Conservation (phyloP, 495 filamentous ascomycete genomes). For the Bacidia gigantensis region DNA sequence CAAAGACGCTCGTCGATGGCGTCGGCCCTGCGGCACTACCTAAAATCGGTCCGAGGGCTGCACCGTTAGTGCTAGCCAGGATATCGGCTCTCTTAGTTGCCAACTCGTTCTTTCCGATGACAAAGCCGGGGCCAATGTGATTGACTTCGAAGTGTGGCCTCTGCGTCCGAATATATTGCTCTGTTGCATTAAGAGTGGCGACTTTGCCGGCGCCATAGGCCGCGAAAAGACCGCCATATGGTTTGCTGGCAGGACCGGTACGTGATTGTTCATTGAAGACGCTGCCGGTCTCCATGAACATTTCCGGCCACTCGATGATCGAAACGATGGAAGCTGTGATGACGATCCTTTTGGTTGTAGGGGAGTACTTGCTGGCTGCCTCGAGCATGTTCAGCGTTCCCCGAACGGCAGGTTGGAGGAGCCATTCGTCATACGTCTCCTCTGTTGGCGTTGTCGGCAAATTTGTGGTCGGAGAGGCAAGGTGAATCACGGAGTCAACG, state of each 20-base stretch:
- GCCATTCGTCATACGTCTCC: conserved; percentile 15
- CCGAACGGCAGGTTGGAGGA: conserved; percentile 27
- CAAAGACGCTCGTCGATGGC: conserved; percentile 19
- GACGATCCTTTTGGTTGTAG: conserved; percentile 28
- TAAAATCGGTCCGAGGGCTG: conserved; percentile 9
- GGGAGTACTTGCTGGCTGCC: conserved; percentile 21
- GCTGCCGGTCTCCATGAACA: conserved; percentile 5
- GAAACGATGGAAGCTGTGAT: conserved; percentile 30
- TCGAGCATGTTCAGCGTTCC: conserved; percentile 26
- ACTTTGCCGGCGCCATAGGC: conserved; percentile 24
- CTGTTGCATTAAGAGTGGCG: conserved; percentile 21
- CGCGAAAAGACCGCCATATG: conserved; percentile 1
- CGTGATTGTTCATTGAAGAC: conserved; percentile 10
- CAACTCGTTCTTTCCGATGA: conserved; percentile 31
- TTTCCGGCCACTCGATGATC: conserved; percentile 16
- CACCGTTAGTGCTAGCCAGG: conserved; percentile 4
- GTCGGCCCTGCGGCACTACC: background rate
- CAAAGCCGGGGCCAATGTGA: conserved; percentile 31
- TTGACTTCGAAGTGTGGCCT: conserved; percentile 24
- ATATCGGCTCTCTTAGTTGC: conserved; percentile 21
- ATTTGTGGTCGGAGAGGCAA: conserved; percentile 31
- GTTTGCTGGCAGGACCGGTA: background rate
- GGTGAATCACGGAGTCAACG: conserved; percentile 36
- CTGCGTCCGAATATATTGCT: conserved; percentile 15
- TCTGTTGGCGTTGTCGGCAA: conserved; percentile 3